A percentile compares a stretch with the other conserved stretches of the same genome.
phyloP scores from a whole-genome alignment of 139 green algal genomes.

The Chlorella sp. region DNA sequence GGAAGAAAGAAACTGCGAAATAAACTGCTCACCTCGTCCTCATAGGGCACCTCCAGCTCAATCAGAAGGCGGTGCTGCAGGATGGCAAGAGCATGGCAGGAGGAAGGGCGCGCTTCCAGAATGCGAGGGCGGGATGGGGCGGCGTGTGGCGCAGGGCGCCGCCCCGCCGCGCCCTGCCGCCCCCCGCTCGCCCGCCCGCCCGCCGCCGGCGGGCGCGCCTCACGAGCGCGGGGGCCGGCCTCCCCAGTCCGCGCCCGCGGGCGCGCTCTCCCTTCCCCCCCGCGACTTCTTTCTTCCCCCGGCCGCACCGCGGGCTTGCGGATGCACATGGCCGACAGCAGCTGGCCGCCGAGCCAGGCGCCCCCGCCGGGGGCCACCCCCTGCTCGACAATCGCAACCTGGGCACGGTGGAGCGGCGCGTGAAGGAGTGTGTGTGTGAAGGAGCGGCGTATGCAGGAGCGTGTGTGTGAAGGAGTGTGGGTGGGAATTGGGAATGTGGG shows the following conservation, averaged over 20 bases:
- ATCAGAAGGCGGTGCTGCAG: slow-evolving; percentile 86
- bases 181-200: no score
- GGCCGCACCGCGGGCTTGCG: background rate
- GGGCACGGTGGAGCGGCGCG: background rate
- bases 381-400: slow-evolving; percentile 91
- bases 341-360: slow-evolving; percentile 96
- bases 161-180: no score
- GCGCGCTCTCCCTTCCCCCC: no score
- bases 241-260: no score
- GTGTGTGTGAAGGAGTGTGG: background rate
- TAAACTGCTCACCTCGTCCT: slow-evolving; percentile 67
- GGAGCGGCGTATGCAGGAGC: background rate
- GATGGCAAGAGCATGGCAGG: background rate
- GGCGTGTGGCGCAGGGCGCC: no score
- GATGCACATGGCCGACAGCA: slow-evolving; percentile 90
- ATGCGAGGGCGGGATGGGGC: no score
- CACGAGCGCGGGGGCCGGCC: no score
- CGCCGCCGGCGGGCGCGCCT: no score
- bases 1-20: no score
- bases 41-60: slow-evolving; percentile 82
- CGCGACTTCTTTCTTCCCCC: no score
- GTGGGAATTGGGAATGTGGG: no score
- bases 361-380: slow-evolving; percentile 71
- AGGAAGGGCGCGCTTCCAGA: background rate
- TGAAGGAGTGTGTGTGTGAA: background rate